Evolutionary conservation across 306 rosid species (phyloP).

Genomic region (Prunus fruticosa): DNA sequence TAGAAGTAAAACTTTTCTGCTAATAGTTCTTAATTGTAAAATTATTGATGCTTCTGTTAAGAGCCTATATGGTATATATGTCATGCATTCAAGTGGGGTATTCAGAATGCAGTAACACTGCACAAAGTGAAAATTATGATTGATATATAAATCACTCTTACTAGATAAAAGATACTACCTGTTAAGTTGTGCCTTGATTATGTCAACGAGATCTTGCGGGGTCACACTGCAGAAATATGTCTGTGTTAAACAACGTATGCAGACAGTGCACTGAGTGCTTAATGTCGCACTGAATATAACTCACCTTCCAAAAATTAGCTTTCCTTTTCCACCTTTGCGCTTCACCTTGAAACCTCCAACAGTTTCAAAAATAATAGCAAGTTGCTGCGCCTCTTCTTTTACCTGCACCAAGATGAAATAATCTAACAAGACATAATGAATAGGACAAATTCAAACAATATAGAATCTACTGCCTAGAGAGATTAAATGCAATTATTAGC

Average conservation of each 20-base stretch:
- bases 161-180: slow-evolving; percentile 43
- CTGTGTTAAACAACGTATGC: slow-evolving; percentile 25
- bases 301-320: slow-evolving; percentile 88
- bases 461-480: not conserved
- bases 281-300: slow-evolving; percentile 15
- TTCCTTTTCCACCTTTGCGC: slow-evolving; percentile 98
- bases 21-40: not conserved
- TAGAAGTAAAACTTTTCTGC: not conserved
- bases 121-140: not conserved
- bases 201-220: slow-evolving; percentile 93
- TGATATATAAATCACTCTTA: not conserved
- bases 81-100: not conserved
- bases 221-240: slow-evolving; percentile 63
- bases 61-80: not conserved
- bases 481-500: not conserved
- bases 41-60: not conserved
- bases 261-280: slow-evolving; percentile 2
- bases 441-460: not conserved
- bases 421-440: not conserved
- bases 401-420: slow-evolving; percentile 42
- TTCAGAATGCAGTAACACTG: not conserved
- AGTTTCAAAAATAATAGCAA: slow-evolving; percentile 81
- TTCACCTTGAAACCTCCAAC: slow-evolving; percentile 93
- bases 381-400: slow-evolving; percentile 91
- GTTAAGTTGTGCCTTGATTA: slow-evolving; percentile 92